Evolutionary conservation across 176 grass and related monocot species (phyloP).

Genomic region (Lolium multiflorum): DNA sequence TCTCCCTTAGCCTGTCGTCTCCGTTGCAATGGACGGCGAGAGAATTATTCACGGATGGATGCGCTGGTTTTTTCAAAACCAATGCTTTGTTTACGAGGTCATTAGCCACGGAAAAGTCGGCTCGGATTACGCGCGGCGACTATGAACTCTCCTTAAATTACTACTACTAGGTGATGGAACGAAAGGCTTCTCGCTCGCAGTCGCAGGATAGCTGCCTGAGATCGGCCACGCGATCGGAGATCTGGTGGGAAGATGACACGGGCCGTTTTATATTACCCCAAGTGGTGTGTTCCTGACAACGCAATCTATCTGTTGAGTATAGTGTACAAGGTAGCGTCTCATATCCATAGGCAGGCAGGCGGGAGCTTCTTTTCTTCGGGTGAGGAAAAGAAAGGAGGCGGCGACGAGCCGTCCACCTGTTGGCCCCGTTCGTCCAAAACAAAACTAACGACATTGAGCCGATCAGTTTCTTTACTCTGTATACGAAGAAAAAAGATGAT

Average conservation of each 20-base stretch:
- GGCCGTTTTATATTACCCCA: slow-evolving; percentile 45
- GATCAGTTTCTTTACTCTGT: neutral
- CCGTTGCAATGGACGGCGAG: slow-evolving; percentile 5
- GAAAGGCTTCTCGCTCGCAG: slow-evolving; percentile 10
- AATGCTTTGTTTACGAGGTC: neutral
- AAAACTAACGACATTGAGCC: neutral
- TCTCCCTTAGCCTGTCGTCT: neutral
- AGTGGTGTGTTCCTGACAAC: slow-evolving; percentile 28
- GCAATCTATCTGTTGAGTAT: slow-evolving; percentile 25
- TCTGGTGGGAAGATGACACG: slow-evolving; percentile 39
- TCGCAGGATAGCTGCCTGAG: slow-evolving; percentile 20
- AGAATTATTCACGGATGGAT: neutral
- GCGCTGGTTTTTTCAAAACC: neutral
- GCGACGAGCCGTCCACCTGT: neutral
- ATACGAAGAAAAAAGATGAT: neutral
- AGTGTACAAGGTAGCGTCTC: slow-evolving; percentile 28
- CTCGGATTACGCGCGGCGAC: neutral
- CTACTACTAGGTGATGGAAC: neutral
- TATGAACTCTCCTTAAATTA: slow-evolving; percentile 1
- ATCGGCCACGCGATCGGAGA: slow-evolving; percentile 39
- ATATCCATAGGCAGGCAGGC: neutral
- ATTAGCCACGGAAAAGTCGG: neutral
- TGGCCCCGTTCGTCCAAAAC: neutral
- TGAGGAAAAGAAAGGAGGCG: neutral
- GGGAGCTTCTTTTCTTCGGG: neutral